Evolutionary conservation across 2,329 filamentous ascomycete genomes (phyloP), one percentile per base, ranked within the genome.

Genomic region (Ophiocordyceps robertsii): DNA sequence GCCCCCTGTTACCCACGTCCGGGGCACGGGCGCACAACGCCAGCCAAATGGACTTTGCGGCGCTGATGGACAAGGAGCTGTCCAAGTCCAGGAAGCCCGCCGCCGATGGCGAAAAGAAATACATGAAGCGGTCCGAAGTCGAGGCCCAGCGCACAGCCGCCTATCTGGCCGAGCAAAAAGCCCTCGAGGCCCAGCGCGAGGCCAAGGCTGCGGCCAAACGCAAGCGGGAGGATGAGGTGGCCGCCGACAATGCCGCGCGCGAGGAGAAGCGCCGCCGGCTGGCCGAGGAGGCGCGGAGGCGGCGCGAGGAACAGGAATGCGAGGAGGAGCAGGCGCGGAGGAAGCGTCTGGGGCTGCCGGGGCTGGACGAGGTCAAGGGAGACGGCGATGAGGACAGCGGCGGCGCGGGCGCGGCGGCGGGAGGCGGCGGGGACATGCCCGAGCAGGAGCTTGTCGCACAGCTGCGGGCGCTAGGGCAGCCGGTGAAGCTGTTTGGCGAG

Each of bases 51-150:
- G 89, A 98, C 64, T 98, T 98, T 68, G 88, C 88, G 47, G 77
- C 87, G 31, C 69, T 98, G 39, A 94, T 98, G 86, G 80, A 84
- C 55, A 84, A 87, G 58, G 88, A 95, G 64, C 92, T 98, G 56
- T 78, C 84, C 55, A 93, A 92, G 62, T 72, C 81, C 51, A 86
- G 86, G 61, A 65, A 73, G 43, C 51, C 63, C 36, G 51, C 62
- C 24, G 24, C 24, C 24, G 24, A 27, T 9, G 24, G 24, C 3
- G 24, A 27, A 33, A 81, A 82, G 55, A 95, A 94, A 63, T 96
- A 87, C 61, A 65, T 86, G 48, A 88, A 86, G 53, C 86, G 88
- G 50, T 80, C 83, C 50, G 90, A 98, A 51, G 60, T 87, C 51
- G 92, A 98, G 70, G 82, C 84, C 42, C 78, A 84, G 54, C 82